Evolutionary conservation across 495 filamentous ascomycete genomes (phyloP).

Genomic region (Cercophora newfieldiana): DNA sequence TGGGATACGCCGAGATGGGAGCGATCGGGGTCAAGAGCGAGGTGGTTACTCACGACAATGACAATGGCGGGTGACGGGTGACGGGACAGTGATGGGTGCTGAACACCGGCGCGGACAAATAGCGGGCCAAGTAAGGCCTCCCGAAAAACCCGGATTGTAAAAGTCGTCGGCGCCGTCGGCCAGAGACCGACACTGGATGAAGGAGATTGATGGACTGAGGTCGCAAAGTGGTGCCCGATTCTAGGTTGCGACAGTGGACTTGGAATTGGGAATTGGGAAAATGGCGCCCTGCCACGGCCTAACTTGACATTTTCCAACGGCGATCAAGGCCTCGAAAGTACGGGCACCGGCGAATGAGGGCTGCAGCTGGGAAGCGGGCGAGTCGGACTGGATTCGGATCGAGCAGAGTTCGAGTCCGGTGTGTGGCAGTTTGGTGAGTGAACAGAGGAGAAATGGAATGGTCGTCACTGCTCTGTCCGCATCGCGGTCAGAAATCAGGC

Average conservation of each 20-base stretch:
- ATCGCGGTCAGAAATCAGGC: constrained; percentile 7
- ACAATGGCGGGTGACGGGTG: no score
- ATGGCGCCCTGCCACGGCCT: not conserved
- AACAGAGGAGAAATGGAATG: not conserved
- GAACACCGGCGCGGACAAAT: not conserved
- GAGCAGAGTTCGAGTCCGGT: not conserved
- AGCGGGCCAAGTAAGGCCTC: not conserved
- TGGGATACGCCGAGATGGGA: not conserved
- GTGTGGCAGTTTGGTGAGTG: not conserved
- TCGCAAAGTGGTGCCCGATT: not conserved
- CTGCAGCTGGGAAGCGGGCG: not conserved
- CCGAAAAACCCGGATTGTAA: not conserved
- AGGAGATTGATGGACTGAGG: not conserved
- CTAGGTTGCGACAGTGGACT: not conserved
- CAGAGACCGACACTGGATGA: not conserved
- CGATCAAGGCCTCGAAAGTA: not conserved
- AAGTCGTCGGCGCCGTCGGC: not conserved
- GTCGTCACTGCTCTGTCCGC: not conserved
- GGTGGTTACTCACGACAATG: not conserved
- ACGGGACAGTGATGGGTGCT: not conserved
- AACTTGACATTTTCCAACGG: not conserved
- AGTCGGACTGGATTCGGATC: not conserved
- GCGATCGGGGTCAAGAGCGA: not conserved
- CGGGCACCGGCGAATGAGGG: not conserved
- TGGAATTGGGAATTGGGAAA: not conserved